Conservation (phyloP, 352 stramenopile genomes). For the Sclerospora graminicola region DNA sequence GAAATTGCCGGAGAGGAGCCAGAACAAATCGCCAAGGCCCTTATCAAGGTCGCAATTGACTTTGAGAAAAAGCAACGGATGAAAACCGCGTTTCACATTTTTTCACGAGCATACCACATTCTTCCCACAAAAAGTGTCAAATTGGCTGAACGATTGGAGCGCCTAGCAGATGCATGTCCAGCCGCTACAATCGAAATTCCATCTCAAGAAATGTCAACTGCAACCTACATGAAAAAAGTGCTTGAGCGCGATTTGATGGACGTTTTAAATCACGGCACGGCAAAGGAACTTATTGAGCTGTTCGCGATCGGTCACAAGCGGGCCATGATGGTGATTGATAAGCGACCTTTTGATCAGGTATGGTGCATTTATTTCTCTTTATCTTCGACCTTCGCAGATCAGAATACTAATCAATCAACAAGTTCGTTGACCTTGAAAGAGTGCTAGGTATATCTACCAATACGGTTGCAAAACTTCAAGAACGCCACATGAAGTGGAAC, state of each 20-base stretch:
- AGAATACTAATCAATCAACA: background rate
- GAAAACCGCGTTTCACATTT: conserved; percentile 4
- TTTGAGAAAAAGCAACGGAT: no score
- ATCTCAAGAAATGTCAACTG: conserved; percentile 31
- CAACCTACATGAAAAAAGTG: conserved; percentile 27
- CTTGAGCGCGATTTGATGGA: conserved; percentile 41
- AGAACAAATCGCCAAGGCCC: no score
- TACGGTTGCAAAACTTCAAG: no score
- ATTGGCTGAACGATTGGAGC: conserved; percentile 29
- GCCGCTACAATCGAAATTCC: conserved; percentile 11
- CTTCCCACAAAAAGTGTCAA: conserved; percentile 38
- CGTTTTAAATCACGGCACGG: conserved; percentile 33
- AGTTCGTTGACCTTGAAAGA: no score
- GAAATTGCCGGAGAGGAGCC: no score
- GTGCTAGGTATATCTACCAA: no score
- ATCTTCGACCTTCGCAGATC: background rate
- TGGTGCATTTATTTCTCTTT: background rate
- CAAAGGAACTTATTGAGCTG: conserved; percentile 31
- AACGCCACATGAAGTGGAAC: no score
- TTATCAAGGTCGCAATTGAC: no score
- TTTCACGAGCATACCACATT: conserved; percentile 42
- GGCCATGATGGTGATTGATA: conserved; percentile 29
- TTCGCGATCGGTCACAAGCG: conserved; percentile 44
- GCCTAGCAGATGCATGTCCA: conserved; percentile 22
- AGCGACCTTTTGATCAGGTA: conserved; percentile 36